Percentiles rank a stretch among this genome's conserved stretches.
Conservation (phyloP, 441 rosid species). For the Flueggea neowawraea region DNA sequence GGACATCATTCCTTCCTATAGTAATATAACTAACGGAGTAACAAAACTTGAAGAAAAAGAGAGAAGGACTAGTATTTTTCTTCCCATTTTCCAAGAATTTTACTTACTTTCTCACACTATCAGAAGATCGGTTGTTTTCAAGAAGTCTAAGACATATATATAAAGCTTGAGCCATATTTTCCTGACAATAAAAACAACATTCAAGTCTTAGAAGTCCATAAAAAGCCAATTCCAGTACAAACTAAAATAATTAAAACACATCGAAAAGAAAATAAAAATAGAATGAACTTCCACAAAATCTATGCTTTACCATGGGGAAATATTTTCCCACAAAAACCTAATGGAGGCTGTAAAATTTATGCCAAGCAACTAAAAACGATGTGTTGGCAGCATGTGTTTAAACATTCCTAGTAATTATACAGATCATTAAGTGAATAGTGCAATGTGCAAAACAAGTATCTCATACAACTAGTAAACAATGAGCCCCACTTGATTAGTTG, state of each 20-base stretch:
- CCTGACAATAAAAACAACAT: constrained; percentile 51
- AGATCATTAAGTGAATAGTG: too few species aligned
- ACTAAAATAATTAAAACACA: background rate
- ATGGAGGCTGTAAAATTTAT: too few species aligned
- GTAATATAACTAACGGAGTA: constrained; percentile 5
- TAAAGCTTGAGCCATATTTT: constrained; percentile 85
- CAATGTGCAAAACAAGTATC: too few species aligned
- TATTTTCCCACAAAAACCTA: too few species aligned
- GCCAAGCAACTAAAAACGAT: too few species aligned
- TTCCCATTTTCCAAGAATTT: constrained; percentile 11
- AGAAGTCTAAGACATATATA: constrained; percentile 95
- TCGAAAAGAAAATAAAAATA: too few species aligned
- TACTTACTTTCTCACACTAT: constrained; percentile 95
- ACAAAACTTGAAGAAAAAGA: background rate
- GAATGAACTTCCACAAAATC: too few species aligned
- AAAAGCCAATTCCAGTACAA: background rate
- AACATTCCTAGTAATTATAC: too few species aligned
- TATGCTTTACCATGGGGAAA: too few species aligned
- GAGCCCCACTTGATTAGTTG: too few species aligned
- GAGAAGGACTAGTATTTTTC: constrained; percentile 7
- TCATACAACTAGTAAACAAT: too few species aligned
- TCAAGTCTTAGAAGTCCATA: constrained; percentile 13
- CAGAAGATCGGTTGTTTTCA: constrained; percentile 78
- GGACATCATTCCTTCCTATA: constrained; percentile 9
- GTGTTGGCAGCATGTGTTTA: too few species aligned